phyloP scores from a whole-genome alignment of 108 stramenopile species.

The Fistulifera solaris region DNA sequence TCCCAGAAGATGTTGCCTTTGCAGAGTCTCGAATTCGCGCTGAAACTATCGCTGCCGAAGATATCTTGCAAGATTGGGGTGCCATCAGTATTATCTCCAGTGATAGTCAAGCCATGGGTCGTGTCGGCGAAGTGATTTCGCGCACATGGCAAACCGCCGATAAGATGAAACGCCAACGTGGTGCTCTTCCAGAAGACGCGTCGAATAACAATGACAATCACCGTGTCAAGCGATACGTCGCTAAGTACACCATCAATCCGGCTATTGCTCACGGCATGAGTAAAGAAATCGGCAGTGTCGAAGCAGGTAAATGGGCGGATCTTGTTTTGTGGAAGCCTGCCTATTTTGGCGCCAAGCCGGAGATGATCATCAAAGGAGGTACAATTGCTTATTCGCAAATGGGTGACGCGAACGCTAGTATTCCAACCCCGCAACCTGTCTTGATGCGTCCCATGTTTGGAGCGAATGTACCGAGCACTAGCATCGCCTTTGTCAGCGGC shows the following conservation, averaged over 20 bases:
- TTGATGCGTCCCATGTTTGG: slow-evolving; percentile 97
- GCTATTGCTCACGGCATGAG: slow-evolving; percentile 95
- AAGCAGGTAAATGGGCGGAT: slow-evolving; percentile 93
- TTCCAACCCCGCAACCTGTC: slow-evolving; percentile 96
- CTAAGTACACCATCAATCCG: slow-evolving; percentile 99
- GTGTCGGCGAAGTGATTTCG: slow-evolving; percentile 95
- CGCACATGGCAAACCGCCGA: slow-evolving; percentile 98
- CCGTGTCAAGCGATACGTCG: slow-evolving; percentile 89
- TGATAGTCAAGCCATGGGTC: slow-evolving; percentile 95
- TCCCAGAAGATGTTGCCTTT: slow-evolving; percentile 96
- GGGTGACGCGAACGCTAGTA: slow-evolving; percentile 97
- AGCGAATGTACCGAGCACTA: slow-evolving; percentile 49
- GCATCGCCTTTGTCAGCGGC: slow-evolving; percentile 81
- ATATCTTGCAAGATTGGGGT: slow-evolving; percentile 95
- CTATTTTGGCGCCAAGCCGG: slow-evolving; percentile 94
- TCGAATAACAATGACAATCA: slow-evolving; percentile 70
- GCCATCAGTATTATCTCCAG: slow-evolving; percentile 91
- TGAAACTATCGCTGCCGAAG: slow-evolving; percentile 97
- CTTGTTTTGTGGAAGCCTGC: slow-evolving; percentile 91
- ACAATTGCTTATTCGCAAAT: slow-evolving; percentile 92
- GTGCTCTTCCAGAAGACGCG: slow-evolving; percentile 73
- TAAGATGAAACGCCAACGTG: slow-evolving; percentile 97
- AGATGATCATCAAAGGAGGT: slow-evolving; percentile 96
- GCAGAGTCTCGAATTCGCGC: slow-evolving; percentile 94
- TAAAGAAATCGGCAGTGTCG: slow-evolving; percentile 86